phyloP scores from a whole-genome alignment of 371 early-diverging fungal species.

The Parasitella parasitica region DNA sequence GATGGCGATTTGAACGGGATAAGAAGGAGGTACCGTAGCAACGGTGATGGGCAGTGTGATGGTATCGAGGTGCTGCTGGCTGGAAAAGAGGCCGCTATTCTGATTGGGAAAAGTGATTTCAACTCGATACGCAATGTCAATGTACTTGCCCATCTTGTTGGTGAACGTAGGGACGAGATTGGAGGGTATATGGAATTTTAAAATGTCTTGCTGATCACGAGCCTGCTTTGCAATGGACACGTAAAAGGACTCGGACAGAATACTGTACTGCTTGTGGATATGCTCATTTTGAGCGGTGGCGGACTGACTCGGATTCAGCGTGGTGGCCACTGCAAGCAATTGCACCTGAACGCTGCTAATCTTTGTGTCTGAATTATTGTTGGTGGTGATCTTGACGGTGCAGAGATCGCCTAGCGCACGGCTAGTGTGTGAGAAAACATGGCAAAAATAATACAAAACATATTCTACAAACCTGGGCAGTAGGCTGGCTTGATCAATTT shows the following conservation, averaged over 20 bases:
- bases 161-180: conserved; percentile 32
- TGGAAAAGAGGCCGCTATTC: not conserved
- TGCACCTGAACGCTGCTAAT: conserved; percentile 36
- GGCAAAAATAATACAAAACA: not conserved
- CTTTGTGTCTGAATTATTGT: conserved; percentile 37
- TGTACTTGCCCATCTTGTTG: conserved; percentile 19
- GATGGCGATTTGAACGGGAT: conserved; percentile 9
- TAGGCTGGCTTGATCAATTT: conserved; percentile 39
- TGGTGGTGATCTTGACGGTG: conserved; percentile 35
- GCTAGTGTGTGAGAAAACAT: not conserved
- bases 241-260: conserved; percentile 31
- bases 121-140: conserved; percentile 36
- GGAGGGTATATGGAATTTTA: conserved; percentile 34
- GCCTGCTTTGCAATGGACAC: conserved; percentile 29
- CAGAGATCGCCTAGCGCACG: conserved; percentile 46
- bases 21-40: conserved; percentile 19
- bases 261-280: conserved; percentile 26
- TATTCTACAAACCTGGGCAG: conserved; percentile 36
- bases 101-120: conserved; percentile 22
- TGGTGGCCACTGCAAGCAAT: conserved; percentile 22
- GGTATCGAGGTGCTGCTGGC: not conserved
- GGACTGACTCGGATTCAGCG: conserved; percentile 5
- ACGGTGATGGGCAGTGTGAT: conserved; percentile 9
- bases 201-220: conserved; percentile 31
- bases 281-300: not conserved